Percentiles rank a stretch among this genome's conserved stretches.
Conservation (phyloP, 1,284 basidiomycete species). For the Rhodofomes roseus region DNA sequence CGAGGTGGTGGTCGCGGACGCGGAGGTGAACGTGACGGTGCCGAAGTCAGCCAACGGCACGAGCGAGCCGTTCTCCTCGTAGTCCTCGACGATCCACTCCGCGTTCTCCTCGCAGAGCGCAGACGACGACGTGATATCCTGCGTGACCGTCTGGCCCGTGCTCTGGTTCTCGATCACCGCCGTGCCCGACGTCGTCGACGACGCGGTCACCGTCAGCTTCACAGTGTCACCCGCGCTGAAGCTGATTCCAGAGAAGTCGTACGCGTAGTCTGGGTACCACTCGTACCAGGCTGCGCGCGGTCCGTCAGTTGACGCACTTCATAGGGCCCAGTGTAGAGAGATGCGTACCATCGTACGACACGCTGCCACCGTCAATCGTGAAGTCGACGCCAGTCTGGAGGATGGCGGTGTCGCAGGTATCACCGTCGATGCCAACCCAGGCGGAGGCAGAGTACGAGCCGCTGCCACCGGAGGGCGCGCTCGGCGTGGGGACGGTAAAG, state of each 20-base stretch:
- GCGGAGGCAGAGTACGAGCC: constrained; percentile 27
- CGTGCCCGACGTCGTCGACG: constrained; percentile 23
- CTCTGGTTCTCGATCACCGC: constrained; percentile 29
- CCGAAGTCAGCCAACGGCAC: constrained; percentile 36
- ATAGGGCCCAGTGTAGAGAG: neutral
- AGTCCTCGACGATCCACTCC: constrained; percentile 30
- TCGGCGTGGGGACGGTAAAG: constrained; percentile 28
- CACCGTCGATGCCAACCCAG: constrained; percentile 28
- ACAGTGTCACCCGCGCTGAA: constrained; percentile 28
- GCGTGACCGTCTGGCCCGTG: constrained; percentile 25
- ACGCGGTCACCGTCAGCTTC: constrained; percentile 27
- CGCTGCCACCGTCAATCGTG: constrained; percentile 18
- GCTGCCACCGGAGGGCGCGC: constrained; percentile 20
- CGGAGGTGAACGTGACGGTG: neutral
- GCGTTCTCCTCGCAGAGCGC: constrained; percentile 29
- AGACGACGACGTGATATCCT: constrained; percentile 26
- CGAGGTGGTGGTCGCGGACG: neutral
- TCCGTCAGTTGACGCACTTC: neutral
- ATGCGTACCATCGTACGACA: constrained; percentile 23
- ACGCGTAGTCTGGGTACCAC: constrained; percentile 34
- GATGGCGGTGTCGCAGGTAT: constrained; percentile 10
- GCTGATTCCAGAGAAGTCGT: constrained; percentile 31
- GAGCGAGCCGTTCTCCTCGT: constrained; percentile 25
- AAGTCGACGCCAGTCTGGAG: constrained; percentile 25
- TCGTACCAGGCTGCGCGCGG: constrained; percentile 33